Base-by-base conservation (phyloP, 768 basidiomycete genomes). In the Albatrellus ellisii region DNA sequence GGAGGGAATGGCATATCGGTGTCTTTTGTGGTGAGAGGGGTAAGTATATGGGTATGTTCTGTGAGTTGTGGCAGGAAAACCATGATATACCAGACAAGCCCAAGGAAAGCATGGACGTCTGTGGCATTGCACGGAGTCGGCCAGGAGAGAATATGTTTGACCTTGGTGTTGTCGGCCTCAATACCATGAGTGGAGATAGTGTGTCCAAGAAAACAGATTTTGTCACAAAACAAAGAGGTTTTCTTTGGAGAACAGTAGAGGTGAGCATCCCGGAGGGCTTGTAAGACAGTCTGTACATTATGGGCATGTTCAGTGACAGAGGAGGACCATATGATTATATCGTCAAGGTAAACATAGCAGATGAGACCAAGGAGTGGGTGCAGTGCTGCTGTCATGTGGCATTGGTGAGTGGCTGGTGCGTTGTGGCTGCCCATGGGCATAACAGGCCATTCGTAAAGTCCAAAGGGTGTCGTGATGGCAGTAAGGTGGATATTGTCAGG, bases 381-480 rank as follows among this genome's bases (percentile, higher is more conserved):
- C 8, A 29, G 28, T 8, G 28, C 28, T 8, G 8, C n/a, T 29
- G n/a, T n/a, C 28, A 29, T 29, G 9, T n/a, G 28, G 28, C 28
- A n/a, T n/a, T 29, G 28, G 45, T 1, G 62, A 0, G 60, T 60
- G 0, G 62, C 46, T 0, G 59, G 62, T 0, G 60, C 55, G 43
- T 66, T 67, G n/a, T 51, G 44, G 7, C 60, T 34, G 0, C 61
- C 66, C n/a, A n/a, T n/a, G n/a, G n/a, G n/a, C n/a, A n/a, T n/a
- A n/a, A n/a, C n/a, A n/a, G n/a, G n/a, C n/a, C 43, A 62, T 57
- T 72, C 65, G 42, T 59, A 70, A 0, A 55, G 43, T 0, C 69
- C 64, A 18, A 60, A 60, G 0, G 60, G 66, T 0, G 64, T 70
- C n/a, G 0, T 47, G 47, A 69, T 62, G 0, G 64, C 66, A 0